Percentiles rank a stretch among this genome's conserved stretches.
Conservation (phyloP, 2,329 filamentous ascomycete genomes). For the Pseudogymnoascus sp. region DNA sequence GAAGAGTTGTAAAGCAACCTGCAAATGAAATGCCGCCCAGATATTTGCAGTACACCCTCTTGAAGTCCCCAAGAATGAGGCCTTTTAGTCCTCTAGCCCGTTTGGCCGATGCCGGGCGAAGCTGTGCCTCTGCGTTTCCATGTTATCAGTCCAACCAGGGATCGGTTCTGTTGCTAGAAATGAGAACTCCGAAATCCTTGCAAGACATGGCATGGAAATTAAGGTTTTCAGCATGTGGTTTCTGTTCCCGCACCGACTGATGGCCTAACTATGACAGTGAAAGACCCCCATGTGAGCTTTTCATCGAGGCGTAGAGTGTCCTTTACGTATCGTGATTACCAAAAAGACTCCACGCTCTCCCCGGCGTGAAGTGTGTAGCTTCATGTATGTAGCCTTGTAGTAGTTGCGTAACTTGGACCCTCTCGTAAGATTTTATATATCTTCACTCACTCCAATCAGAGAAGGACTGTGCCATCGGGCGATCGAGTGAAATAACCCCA, state of each 20-base stretch:
- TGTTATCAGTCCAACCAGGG: background rate
- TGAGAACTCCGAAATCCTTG: background rate
- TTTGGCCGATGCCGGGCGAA: background rate
- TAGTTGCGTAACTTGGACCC: background rate
- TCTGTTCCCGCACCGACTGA: background rate
- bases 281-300: background rate
- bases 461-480: background rate
- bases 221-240: conserved; percentile 2
- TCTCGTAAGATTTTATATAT: background rate
- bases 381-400: conserved; percentile 1
- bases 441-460: background rate
- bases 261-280: background rate
- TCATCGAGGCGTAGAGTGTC: background rate
- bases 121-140: background rate
- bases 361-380: background rate
- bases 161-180: background rate
- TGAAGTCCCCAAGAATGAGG: background rate
- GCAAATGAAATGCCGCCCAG: background rate
- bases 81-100: background rate
- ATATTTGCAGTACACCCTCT: background rate
- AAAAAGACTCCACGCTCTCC: background rate
- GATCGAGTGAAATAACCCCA: background rate
- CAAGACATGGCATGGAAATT: background rate
- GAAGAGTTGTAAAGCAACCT: background rate
- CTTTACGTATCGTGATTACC: background rate